Percentiles rank a stretch among this genome's conserved stretches.
Conservation (phyloP, 176 grass and related monocot species). For the Tillandsia fasciculata region DNA sequence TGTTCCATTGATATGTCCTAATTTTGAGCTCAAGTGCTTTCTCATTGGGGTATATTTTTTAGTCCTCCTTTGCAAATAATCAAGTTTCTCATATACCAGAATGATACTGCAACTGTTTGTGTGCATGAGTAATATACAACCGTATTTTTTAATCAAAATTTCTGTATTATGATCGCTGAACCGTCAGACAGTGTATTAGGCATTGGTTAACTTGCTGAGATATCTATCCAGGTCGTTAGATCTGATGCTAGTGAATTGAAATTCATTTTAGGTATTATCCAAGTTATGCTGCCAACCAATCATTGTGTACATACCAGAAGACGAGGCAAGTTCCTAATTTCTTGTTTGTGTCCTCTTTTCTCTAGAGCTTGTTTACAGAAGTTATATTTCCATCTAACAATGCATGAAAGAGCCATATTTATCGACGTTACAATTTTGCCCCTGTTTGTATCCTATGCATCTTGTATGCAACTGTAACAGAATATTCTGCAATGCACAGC, state of each 20-base stretch:
- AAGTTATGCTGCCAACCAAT: slow-evolving; percentile 66
- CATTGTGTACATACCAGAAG: slow-evolving; percentile 88
- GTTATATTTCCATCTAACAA: not conserved
- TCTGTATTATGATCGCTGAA: too few relatives aligned
- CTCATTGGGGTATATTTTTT: too few relatives aligned
- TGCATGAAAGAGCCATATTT: too few relatives aligned
- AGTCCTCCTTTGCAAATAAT: too few relatives aligned
- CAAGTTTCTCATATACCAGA: too few relatives aligned
- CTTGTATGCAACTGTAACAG: not conserved
- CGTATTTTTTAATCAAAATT: too few relatives aligned
- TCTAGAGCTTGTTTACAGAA: slow-evolving; percentile 3
- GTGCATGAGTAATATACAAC: not conserved
- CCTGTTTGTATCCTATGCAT: too few relatives aligned
- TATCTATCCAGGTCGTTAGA: not conserved
- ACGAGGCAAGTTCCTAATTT: slow-evolving; percentile 47
- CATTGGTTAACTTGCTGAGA: too few relatives aligned
- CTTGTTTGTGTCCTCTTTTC: not conserved
- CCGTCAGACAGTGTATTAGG: too few relatives aligned
- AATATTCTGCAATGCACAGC: not conserved
- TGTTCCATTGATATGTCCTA: too few relatives aligned
- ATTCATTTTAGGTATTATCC: slow-evolving; percentile 60
- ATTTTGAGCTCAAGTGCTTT: too few relatives aligned
- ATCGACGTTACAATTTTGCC: too few relatives aligned
- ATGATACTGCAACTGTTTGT: not conserved
- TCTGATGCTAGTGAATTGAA: slow-evolving; percentile 8